Base-by-base conservation (phyloP, 805 yeast genomes). In the Metschnikowia amazonensis region DNA sequence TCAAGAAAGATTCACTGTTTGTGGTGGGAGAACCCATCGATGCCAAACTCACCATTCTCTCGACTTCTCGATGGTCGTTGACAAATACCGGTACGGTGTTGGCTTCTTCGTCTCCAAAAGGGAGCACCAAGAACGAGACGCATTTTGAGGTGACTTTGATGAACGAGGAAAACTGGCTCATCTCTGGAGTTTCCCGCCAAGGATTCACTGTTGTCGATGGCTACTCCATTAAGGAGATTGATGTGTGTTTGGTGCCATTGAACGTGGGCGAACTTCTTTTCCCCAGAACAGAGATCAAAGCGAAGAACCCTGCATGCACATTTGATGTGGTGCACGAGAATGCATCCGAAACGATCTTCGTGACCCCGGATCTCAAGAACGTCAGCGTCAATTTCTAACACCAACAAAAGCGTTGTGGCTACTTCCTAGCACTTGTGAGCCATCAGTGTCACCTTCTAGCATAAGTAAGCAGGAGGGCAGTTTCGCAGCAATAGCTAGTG, bases 101-200 rank as follows among this genome's bases (percentile, higher is more conserved):
- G 27, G 57, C 52, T 1, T 46, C 47, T 2, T 51, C 54, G 7
- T 53, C 57, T 2, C 56, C 55, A 6, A 13, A 36, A n/a, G n/a
- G 13, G 8, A 8, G 33, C 3, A 10, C 21, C n/a, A 23, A 20
- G 1, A 31, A 31, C 10, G 36, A 21, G 6, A 60, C 65, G 25
- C 56, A 53, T 25, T 79, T 76, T 55, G 70, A 70, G 42, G 66
- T 80, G 31, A 77, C 75, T 14, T 57, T 86, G 1, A 62, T 65
- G 14, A 73, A 76, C 23, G 77, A 73, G 50, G 96, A 89, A 20
- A 76, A 74, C 43, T 92, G 98, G 98, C 60, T 89, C 2, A 67
- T 89, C 4, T 80, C 88, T 5, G 98, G 98, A 0, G 72, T 77
- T 49, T 80, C 80, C 48, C 72, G 70, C 46, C 79, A 80, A 36